Percentiles rank a stretch among this genome's conserved stretches.
These are phyloP conservation scores for Carpinus fangiana DNA, from an alignment of 306 rosid genomes.

Conservation along the genomic window DNA sequence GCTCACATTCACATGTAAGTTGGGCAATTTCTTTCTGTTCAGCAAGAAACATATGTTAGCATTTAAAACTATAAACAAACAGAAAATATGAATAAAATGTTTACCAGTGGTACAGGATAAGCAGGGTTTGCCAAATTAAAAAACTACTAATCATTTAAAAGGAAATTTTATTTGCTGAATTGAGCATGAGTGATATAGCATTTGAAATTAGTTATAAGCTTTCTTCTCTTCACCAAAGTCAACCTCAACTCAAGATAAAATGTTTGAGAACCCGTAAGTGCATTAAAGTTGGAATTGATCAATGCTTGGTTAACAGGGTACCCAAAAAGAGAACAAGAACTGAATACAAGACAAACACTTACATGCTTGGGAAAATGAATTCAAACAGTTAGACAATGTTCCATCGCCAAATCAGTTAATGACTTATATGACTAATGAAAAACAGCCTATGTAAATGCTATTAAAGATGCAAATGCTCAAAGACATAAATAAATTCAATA, in stretches of 20 bases:
- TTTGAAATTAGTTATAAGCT: neutral
- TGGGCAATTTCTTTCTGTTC: constrained; percentile 91
- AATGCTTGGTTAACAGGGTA: neutral
- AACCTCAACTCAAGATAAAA: neutral
- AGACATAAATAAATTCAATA: neutral
- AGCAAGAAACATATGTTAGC: constrained; percentile 37
- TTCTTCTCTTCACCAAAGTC: neutral
- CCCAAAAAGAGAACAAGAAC: neutral
- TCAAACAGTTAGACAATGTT: neutral
- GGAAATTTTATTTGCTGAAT: neutral
- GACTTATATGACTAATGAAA: neutral
- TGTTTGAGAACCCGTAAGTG: neutral
- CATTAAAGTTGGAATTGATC: neutral
- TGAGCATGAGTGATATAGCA: neutral
- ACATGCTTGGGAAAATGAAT: too few species aligned
- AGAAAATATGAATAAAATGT: neutral
- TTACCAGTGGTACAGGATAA: neutral
- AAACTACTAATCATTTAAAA: neutral
- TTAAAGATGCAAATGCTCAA: neutral
- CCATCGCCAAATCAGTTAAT: neutral
- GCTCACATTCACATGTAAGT: constrained; percentile 90
- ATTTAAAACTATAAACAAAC: constrained; percentile 1
- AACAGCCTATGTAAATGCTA: neutral
- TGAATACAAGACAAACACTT: neutral
- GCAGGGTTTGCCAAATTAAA: neutral